Percentiles rank a stretch among this genome's conserved stretches.
phyloP scores from a whole-genome alignment of 192 early-diverging fungal species.

The Backusella morwellensis region DNA sequence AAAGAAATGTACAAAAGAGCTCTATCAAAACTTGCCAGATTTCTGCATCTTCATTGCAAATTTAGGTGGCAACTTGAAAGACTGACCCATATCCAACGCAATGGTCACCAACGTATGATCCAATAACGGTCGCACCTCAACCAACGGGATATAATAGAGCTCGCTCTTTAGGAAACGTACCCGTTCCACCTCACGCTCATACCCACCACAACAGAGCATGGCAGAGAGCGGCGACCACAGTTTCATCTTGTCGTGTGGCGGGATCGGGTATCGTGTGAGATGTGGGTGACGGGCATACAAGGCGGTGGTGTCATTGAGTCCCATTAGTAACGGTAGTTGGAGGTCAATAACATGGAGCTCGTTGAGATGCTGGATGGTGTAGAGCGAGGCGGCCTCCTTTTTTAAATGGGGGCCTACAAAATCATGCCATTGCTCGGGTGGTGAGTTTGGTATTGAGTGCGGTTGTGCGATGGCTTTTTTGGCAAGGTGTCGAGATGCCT shows the following conservation, averaged over 20 bases:
- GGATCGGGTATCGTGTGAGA: slow-evolving; percentile 50
- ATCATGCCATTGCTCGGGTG: slow-evolving; percentile 25
- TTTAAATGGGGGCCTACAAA: slow-evolving; percentile 26
- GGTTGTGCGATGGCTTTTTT: not conserved
- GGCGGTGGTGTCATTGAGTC: slow-evolving; percentile 39
- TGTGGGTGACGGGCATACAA: slow-evolving; percentile 61
- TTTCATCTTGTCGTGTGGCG: slow-evolving; percentile 58
- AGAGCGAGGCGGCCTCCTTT: slow-evolving; percentile 50
- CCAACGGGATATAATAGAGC: slow-evolving; percentile 63
- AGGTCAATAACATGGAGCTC: slow-evolving; percentile 64
- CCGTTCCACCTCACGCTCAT: slow-evolving; percentile 49
- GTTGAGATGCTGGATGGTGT: slow-evolving; percentile 59
- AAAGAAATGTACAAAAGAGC: too few relatives aligned
- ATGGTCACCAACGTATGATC: slow-evolving; percentile 68
- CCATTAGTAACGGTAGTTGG: slow-evolving; percentile 61
- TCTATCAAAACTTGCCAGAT: not conserved
- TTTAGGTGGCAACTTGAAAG: slow-evolving; percentile 34
- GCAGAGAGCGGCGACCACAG: slow-evolving; percentile 66
- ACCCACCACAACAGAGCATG: slow-evolving; percentile 42
- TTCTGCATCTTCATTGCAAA: slow-evolving; percentile 41
- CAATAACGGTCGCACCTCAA: slow-evolving; percentile 60
- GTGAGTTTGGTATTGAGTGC: slow-evolving; percentile 18
- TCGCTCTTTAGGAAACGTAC: slow-evolving; percentile 55
- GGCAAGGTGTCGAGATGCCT: slow-evolving; percentile 11
- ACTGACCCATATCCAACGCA: slow-evolving; percentile 54